Base-by-base conservation (phyloP, 495 filamentous ascomycete genomes). In the Terfezia claveryi region DNA sequence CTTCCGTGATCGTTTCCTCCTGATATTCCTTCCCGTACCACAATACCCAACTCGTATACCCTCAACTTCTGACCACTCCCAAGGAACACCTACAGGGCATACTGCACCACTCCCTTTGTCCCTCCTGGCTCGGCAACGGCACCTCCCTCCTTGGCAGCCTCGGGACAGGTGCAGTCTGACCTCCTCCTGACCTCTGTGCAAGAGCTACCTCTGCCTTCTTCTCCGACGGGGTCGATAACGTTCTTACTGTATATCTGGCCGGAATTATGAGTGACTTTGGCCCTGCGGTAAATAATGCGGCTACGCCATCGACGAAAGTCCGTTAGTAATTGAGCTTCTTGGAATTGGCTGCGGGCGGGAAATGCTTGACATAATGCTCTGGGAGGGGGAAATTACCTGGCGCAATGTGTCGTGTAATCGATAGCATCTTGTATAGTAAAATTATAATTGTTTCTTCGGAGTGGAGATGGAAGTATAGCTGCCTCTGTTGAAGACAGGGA, bases 61-160 rank as follows among this genome's bases (percentile, higher is more conserved):
- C 27, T 32, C 27, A 32, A 32, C 27, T 2, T 32, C 27, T 32
- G 27, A 32, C 27, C 4, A 32, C 27, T 4, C 27, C 4, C 4
- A 7, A 7, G 2, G 38, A 44, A 56, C 59, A 80, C 83, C 60
- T 79, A 94, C 88, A 98, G 73, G 58, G 87, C 89, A 74, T 92
- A 96, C 83, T 98, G 89, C 74, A 95, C 80, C 49, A 78, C 83
- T 65, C 89, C 87, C 74, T 95, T 87, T 70, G 85, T 93, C 59
- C 80, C 71, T 92, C 86, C 74, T 96, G 85, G 63, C 83, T 91
- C 44, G 86, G 77, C 57, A 98, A 72, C 59, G 80, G 84, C 36
- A 96, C 87, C 72, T 95, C 86, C 64, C 73, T 70, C 51, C 78
- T 72, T 7, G 55, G 67, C 64, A 73, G 70, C 50, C 77, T 72